Evolutionary conservation across 441 rosid genomes (phyloP), one percentile per base, ranked within the genome.

Genomic region (Corymbia citriodora): DNA sequence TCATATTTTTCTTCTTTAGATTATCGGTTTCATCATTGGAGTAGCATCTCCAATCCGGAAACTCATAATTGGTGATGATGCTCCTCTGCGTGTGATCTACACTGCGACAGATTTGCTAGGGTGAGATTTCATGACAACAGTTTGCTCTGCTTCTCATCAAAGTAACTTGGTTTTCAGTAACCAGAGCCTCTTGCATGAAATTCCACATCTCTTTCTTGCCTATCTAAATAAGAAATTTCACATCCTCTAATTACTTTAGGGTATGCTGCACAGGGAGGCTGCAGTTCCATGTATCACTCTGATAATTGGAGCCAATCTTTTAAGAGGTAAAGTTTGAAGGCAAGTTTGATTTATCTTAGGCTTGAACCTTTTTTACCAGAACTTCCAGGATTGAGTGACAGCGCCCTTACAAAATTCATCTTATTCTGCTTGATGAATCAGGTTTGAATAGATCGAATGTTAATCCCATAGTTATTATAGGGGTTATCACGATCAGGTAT

Each of bases 281-380:
- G 91, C 93, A 33, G 89, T 93, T 87, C 94, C 94, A 18, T 89
- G 89, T 50, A 70, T 92, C 31, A 91, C 95, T 25, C 85, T 94
- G 81, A 89, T 93, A 83, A 88, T 93, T 16, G 95, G 95, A 91
- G 94, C 91, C 89, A 94, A 94, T 87, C 93, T 94, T 88, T 89
- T 94, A 13, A 89, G 45, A 88, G 95, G 95, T 93, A 72, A 70
- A 15, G 86, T 33, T 40, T 7, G 87, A 31, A 91, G 45, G 15
- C 8, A 14, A 31, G 14, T 68, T 49, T n/a, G 49, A 57, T 52
- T 50, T 36, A 10, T 52, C 31, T 88, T 65, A 45, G 36, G 59
- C 52, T 48, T 5, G 10, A 27, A 48, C 48, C 59, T 17, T 65
- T 40, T 61, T 36, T 23, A 15, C 54, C 74, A 18, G 89, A 49